phyloP scores from a whole-genome alignment of 345 rosid genomes.

The Aquilaria yunnanensis region DNA sequence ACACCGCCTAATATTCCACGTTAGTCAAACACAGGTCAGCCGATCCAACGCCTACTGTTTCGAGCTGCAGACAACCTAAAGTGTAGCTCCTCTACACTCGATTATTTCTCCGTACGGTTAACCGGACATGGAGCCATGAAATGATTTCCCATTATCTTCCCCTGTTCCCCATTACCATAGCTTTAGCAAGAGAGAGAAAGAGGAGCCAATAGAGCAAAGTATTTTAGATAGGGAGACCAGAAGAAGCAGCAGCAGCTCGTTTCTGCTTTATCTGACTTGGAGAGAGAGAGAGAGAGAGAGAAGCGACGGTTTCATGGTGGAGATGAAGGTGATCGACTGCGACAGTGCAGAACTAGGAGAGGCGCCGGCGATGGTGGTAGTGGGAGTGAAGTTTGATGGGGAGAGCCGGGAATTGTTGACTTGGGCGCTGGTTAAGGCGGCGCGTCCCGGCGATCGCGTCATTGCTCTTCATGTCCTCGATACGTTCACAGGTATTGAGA shows the following conservation, averaged over 20 bases:
- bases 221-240: not conserved
- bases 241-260: too few species aligned
- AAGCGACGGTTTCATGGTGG: conserved; percentile 7
- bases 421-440: conserved; percentile 80
- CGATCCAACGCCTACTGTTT: too few species aligned
- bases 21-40: too few species aligned
- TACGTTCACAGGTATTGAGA: conserved; percentile 30
- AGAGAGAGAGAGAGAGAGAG: conserved; percentile 4
- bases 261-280: too few species aligned
- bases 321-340: conserved; percentile 36
- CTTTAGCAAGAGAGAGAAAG: conserved; percentile 1
- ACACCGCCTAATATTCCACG: too few species aligned
- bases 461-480: conserved; percentile 87
- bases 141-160: too few species aligned
- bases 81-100: too few species aligned
- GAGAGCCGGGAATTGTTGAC: conserved; percentile 74
- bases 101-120: too few species aligned
- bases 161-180: too few species aligned
- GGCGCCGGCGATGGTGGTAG: conserved; percentile 36
- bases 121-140: too few species aligned
- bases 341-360: conserved; percentile 17
- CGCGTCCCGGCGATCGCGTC: conserved; percentile 74
- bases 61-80: too few species aligned
- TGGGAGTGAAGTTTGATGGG: conserved; percentile 72
- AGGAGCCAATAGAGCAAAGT: not conserved